Evolutionary conservation across 495 filamentous ascomycete genomes (phyloP), one percentile per base, ranked within the genome.

Genomic region (Talaromyces trachyspermus): DNA sequence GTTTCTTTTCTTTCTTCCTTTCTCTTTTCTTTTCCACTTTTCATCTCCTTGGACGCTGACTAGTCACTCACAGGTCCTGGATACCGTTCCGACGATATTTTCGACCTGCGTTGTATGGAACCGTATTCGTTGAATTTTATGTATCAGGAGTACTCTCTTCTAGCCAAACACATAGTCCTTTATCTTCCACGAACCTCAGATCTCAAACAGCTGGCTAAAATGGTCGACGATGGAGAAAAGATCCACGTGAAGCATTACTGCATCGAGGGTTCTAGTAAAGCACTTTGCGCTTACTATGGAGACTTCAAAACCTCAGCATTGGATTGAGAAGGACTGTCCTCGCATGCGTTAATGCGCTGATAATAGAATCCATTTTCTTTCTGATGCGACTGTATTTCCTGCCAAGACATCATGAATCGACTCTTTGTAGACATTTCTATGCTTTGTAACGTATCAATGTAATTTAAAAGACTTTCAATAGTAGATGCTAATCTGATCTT

Each of bases 111-210:
- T 39, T 81, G 73, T 1, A 96, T 98, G 92, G 65, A 86, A 58
- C 92, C 94, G 18, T 98, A 98, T 57, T 79, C 76, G 5, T 59
- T 94, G 14, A 58, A 68, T 11, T 60, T 69, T 15, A 68, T 95
- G 4, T 79, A 86, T 55, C 63, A 64, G 11, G 70, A 77, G 6
- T 88, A 82, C 50, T 71, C 67, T 10, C 53, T 57, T 0, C 62
- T 77, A 45, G 74, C 69, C 0, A 58, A 69, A 25, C 65, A 80
- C 32, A 58, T 85, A 12, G 86, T 82, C 4, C 70, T 98, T 14
- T 97, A 84, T 56, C 70, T 98, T n/a, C 92, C 92, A 5, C 74
- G 92, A 37, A 95, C 84, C 2, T 92, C 88, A 38, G 81, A 98
- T 65, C 52, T 97, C 15, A 76, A 81, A 19, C 94, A 98, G 59